A percentile compares a stretch with the other conserved stretches of the same genome.
Evolutionary conservation across 495 filamentous ascomycete genomes (phyloP).

Genomic region (Podospora pseudoanserina): DNA sequence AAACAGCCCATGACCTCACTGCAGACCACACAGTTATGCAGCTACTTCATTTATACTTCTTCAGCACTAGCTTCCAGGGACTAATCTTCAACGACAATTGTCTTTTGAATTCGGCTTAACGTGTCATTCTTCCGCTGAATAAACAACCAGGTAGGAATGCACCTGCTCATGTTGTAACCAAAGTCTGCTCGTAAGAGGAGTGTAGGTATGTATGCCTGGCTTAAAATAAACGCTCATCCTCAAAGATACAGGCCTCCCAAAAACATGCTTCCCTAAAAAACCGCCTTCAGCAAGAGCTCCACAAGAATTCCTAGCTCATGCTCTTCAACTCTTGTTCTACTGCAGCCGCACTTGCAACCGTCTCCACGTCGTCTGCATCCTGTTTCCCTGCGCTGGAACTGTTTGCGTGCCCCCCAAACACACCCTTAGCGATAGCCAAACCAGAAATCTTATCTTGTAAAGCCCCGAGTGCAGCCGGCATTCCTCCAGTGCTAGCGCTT

Average conservation of each 20-base stretch:
- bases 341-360: slow-evolving; percentile 10
- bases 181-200: too few species aligned
- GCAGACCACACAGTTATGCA: background rate
- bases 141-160: too few species aligned
- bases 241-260: background rate
- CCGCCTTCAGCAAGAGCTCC: background rate
- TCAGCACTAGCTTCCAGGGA: background rate
- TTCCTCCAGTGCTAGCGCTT: slow-evolving; percentile 41
- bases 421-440: slow-evolving; percentile 39
- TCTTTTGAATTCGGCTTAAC: too few species aligned
- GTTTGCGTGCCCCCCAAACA: slow-evolving; percentile 24
- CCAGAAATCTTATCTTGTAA: slow-evolving; percentile 48
- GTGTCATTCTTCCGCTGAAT: too few species aligned
- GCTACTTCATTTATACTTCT: background rate
- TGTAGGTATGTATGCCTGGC: background rate
- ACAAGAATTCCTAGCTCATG: slow-evolving; percentile 24
- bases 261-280: background rate
- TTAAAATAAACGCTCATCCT: background rate
- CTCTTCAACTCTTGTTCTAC: slow-evolving; percentile 34
- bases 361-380: slow-evolving; percentile 9
- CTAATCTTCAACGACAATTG: too few species aligned
- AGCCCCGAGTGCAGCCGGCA: slow-evolving; percentile 38
- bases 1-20: background rate
- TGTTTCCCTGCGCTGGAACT: slow-evolving; percentile 16
- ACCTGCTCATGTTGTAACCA: too few species aligned